Percentiles rank a stretch among this genome's conserved stretches.
Evolutionary conservation across 148 eudicot genomes (phyloP).

Genomic region (Rhododendron henanense): DNA sequence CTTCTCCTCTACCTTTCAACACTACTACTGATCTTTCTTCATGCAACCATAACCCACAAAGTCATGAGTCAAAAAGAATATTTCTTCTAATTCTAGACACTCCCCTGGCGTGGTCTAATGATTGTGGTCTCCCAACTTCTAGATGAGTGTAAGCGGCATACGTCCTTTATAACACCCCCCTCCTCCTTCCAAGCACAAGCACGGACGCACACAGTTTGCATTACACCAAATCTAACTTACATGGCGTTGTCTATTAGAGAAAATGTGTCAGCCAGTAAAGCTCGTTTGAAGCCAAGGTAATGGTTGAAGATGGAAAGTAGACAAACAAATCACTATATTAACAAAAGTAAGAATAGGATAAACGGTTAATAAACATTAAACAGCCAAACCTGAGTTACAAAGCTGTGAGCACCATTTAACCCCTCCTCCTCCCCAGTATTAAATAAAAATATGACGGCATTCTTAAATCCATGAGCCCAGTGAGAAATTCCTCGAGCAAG

Average conservation of each 20-base stretch:
- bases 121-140: not conserved
- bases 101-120: not conserved
- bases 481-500: constrained; percentile 93
- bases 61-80: not conserved
- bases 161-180: not conserved
- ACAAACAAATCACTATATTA: not conserved
- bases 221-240: not conserved
- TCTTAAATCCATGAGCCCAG: constrained; percentile 92
- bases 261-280: not conserved
- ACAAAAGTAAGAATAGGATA: not conserved
- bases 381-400: constrained; percentile 74
- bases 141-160: not conserved
- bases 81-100: not conserved
- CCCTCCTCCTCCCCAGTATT: constrained; percentile 99
- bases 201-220: not conserved
- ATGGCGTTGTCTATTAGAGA: not conserved
- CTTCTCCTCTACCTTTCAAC: not conserved
- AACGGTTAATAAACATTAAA: not conserved
- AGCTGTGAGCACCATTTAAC: constrained; percentile 95
- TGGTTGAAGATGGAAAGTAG: not conserved
- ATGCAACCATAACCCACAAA: not conserved
- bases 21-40: not conserved
- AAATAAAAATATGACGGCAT: constrained; percentile 80
- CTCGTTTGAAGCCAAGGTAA: not conserved
- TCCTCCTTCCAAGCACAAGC: not conserved